phyloP scores from a whole-genome alignment of 495 filamentous ascomycete species.

The Ramalina intermedia region DNA sequence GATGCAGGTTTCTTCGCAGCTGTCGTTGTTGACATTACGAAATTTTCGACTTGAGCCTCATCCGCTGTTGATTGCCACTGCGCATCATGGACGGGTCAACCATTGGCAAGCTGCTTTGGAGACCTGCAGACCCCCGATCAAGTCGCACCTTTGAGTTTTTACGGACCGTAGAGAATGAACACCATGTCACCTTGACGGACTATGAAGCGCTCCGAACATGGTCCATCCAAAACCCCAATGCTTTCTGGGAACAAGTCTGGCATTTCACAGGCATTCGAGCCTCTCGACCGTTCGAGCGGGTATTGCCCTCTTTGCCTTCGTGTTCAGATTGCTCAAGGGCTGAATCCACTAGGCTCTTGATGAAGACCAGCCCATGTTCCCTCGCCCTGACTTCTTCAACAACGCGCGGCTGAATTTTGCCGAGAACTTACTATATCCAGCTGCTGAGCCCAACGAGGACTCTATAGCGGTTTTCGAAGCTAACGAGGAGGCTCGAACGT shows the following conservation, averaged over 20 bases:
- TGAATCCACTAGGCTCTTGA: slow-evolving; percentile 46
- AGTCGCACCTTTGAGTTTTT: slow-evolving; percentile 64
- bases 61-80: too few species aligned
- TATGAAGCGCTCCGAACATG: slow-evolving; percentile 67
- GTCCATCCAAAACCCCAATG: slow-evolving; percentile 60
- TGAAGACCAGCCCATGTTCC: slow-evolving; percentile 53
- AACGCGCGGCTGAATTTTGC: slow-evolving; percentile 75
- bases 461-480: slow-evolving; percentile 53
- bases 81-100: too few species aligned
- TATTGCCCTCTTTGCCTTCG: slow-evolving; percentile 17
- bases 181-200: slow-evolving; percentile 42
- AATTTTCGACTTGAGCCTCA: too few species aligned
- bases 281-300: slow-evolving; percentile 45
- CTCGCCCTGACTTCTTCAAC: slow-evolving; percentile 69
- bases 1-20: too few species aligned
- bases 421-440: slow-evolving; percentile 77
- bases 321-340: slow-evolving; percentile 3
- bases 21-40: too few species aligned
- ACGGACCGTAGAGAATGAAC: slow-evolving; percentile 49
- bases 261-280: slow-evolving; percentile 59
- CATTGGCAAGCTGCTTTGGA: slow-evolving; percentile 44
- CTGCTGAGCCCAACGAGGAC: slow-evolving; percentile 40
- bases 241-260: slow-evolving; percentile 84
- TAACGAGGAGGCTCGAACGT: slow-evolving; percentile 53
- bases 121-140: slow-evolving; percentile 46